A percentile compares a stretch with the other conserved stretches of the same genome.
Conservation (phyloP, 208 protist genomes). For the Acanthamoeba lenticulata region DNA sequence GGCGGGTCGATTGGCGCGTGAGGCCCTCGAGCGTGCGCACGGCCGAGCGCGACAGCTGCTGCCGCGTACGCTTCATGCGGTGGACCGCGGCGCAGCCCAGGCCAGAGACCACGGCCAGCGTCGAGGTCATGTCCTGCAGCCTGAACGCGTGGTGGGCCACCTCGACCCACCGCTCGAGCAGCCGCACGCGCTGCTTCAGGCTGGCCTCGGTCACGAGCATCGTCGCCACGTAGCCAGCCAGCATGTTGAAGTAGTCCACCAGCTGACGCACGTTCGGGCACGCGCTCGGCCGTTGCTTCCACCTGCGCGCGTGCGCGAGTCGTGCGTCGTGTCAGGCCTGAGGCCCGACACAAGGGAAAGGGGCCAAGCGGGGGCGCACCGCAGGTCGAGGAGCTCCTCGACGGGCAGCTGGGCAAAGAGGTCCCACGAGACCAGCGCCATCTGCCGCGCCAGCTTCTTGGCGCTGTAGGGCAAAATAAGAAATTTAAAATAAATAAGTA, state of each 20-base stretch:
- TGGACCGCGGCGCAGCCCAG: slow-evolving; percentile 15
- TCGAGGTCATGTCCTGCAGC: not conserved
- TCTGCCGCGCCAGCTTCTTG: not conserved
- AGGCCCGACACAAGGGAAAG: not conserved
- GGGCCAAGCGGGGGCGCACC: not conserved
- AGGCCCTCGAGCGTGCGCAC: not conserved
- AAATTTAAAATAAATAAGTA: not conserved
- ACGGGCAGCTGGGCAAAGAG: not conserved
- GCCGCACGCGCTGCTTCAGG: not conserved
- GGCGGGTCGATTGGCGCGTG: not conserved
- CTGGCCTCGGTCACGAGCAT: not conserved
- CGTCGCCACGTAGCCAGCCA: slow-evolving; percentile 13
- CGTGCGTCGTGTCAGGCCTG: not conserved
- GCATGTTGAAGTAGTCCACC: slow-evolving; percentile 14
- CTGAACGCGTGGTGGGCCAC: slow-evolving; percentile 1
- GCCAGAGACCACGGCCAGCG: not conserved
- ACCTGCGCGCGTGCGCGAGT: not conserved
- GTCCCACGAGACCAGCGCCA: not conserved
- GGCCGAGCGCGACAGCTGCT: not conserved
- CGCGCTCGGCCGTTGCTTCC: not conserved
- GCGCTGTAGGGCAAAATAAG: not conserved
- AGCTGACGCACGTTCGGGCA: slow-evolving; percentile 8
- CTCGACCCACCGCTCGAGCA: slow-evolving; percentile 15
- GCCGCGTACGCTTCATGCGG: not conserved
- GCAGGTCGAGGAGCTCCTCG: slow-evolving; percentile 2